Evolutionary conservation across 2,329 filamentous ascomycete species (phyloP).

Genomic region (Thielaviopsis ethacetica): DNA sequence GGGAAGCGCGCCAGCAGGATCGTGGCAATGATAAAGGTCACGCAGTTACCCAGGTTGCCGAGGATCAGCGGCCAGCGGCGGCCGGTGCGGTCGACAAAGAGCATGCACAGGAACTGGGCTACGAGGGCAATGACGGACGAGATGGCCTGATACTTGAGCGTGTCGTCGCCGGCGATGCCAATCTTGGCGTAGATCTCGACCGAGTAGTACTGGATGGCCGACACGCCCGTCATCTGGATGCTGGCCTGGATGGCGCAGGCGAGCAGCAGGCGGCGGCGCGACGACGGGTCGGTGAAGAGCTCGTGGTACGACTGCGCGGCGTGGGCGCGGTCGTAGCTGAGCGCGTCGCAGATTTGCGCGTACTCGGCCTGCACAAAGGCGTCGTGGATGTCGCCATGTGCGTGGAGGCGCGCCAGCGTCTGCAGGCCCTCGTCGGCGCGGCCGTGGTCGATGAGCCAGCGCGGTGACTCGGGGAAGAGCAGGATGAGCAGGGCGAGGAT

Average conservation of each 20-base stretch:
- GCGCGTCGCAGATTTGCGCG: conserved; percentile 49
- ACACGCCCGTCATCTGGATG: conserved; percentile 62
- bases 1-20: conserved; percentile 39
- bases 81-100: conserved; percentile 52
- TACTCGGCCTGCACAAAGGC: conserved; percentile 58
- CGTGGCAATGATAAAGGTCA: conserved; percentile 56
- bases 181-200: conserved; percentile 51
- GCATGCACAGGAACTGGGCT: conserved; percentile 51
- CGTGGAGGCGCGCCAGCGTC: conserved; percentile 53
- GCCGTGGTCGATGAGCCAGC: conserved; percentile 63
- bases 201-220: conserved; percentile 61
- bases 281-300: conserved; percentile 44
- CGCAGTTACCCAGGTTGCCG: conserved; percentile 54
- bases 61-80: conserved; percentile 55
- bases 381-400: conserved; percentile 49
- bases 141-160: conserved; percentile 62
- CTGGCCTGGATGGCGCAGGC: conserved; percentile 53
- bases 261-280: conserved; percentile 56
- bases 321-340: conserved; percentile 49
- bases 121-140: conserved; percentile 54
- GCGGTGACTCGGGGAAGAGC: conserved; percentile 52
- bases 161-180: conserved; percentile 46
- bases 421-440: conserved; percentile 45
- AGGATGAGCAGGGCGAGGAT: conserved; percentile 48
- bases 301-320: conserved; percentile 55